A percentile compares a stretch with the other conserved stretches of the same genome.
Evolutionary conservation across 176 grass and related monocot genomes (phyloP).

Genomic region (Calamus simplicifolius): DNA sequence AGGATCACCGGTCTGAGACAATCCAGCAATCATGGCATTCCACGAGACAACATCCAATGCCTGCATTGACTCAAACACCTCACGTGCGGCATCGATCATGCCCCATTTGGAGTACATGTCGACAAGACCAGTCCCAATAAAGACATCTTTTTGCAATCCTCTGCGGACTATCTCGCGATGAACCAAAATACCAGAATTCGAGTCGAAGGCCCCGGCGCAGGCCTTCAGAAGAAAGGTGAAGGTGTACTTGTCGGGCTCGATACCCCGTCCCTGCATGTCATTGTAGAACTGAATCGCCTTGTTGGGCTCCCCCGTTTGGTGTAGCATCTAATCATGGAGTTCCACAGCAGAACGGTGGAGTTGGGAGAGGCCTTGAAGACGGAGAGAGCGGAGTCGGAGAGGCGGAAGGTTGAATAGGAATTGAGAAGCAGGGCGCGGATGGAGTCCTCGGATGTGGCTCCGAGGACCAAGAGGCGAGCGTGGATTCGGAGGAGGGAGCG

Average conservation of each 20-base stretch:
- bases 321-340: slow-evolving; percentile 64
- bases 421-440: slow-evolving; percentile 46
- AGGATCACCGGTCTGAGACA: slow-evolving; percentile 26
- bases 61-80: slow-evolving; percentile 63
- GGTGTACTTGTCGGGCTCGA: slow-evolving; percentile 40
- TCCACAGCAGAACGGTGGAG: slow-evolving; percentile 49
- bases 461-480: slow-evolving; percentile 50
- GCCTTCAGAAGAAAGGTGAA: slow-evolving; percentile 39
- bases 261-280: slow-evolving; percentile 32
- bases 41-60: slow-evolving; percentile 46
- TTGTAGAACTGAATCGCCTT: slow-evolving; percentile 42
- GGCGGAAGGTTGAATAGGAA: slow-evolving; percentile 46
- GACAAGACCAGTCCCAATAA: slow-evolving; percentile 57
- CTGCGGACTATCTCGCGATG: slow-evolving; percentile 33
- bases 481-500: slow-evolving; percentile 50
- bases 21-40: slow-evolving; percentile 57
- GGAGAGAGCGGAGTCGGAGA: slow-evolving; percentile 30
- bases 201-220: slow-evolving; percentile 1
- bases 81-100: slow-evolving; percentile 31
- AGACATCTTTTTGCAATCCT: slow-evolving; percentile 40
- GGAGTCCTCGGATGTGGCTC: slow-evolving; percentile 33
- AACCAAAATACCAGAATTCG: slow-evolving; percentile 18
- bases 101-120: slow-evolving; percentile 59
- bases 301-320: slow-evolving; percentile 13
- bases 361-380: slow-evolving; percentile 44